Evolutionary conservation across 768 basidiomycete genomes (phyloP).

Genomic region (Rhodosporidiobolus odoratus): DNA sequence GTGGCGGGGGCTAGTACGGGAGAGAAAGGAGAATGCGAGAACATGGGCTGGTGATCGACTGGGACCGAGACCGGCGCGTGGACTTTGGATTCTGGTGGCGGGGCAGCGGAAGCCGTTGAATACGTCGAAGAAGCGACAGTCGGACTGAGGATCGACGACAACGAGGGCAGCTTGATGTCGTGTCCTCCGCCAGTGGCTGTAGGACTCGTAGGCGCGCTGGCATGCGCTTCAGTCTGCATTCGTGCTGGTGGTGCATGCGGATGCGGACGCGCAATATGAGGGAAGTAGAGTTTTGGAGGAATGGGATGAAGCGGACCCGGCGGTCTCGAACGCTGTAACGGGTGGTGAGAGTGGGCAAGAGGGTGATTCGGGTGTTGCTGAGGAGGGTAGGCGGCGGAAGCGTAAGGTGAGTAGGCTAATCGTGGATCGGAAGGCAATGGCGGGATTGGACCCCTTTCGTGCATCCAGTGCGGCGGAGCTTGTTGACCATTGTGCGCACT

Average conservation of each 20-base stretch:
- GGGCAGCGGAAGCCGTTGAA: neutral
- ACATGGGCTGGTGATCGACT: neutral
- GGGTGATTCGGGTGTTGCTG: neutral
- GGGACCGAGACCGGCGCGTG: neutral
- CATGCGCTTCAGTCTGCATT: neutral
- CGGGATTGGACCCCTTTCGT: neutral
- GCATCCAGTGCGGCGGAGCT: neutral
- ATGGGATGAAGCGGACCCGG: neutral
- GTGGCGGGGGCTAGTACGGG: neutral
- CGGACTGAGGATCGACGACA: constrained; percentile 1
- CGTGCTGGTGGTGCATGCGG: neutral
- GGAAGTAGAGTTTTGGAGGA: constrained; percentile 30
- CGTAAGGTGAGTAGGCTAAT: neutral
- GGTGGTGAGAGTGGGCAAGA: neutral
- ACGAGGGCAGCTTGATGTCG: constrained; percentile 17
- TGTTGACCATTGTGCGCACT: neutral
- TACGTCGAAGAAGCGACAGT: neutral
- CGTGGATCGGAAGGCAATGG: neutral
- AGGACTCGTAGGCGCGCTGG: neutral
- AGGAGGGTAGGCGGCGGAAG: neutral
- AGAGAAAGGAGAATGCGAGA: constrained; percentile 1
- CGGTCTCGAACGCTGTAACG: neutral
- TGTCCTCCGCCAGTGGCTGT: neutral
- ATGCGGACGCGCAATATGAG: constrained; percentile 6
- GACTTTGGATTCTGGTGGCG: neutral